A percentile compares a stretch with the other conserved stretches of the same genome.
Evolutionary conservation across 2,329 filamentous ascomycete species (phyloP).

Genomic region (Fusarium paranaense): DNA sequence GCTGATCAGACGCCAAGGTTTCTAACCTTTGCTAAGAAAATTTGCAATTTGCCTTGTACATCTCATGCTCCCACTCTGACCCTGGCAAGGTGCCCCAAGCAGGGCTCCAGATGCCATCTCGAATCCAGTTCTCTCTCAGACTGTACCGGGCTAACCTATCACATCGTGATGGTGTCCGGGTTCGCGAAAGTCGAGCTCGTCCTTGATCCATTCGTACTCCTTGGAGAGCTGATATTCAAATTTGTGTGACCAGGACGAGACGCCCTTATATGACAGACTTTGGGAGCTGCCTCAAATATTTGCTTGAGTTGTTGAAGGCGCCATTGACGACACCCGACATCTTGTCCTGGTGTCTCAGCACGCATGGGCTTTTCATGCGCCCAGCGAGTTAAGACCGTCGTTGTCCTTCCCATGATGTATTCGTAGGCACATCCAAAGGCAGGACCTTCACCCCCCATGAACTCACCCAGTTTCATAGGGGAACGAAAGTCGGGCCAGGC

Average conservation of each 20-base stretch:
- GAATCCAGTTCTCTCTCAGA: not conserved
- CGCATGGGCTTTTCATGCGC: not conserved
- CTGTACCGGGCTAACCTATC: not conserved
- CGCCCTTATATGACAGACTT: not conserved
- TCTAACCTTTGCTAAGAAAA: not conserved
- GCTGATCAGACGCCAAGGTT: not conserved
- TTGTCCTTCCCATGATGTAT: too few relatives aligned
- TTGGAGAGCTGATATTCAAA: not conserved
- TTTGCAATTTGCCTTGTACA: not conserved
- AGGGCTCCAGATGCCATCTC: not conserved
- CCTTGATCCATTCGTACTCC: not conserved
- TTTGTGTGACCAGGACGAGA: not conserved
- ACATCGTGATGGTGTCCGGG: not conserved
- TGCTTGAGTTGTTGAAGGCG: not conserved
- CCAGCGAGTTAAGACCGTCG: not conserved
- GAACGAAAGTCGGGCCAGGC: constrained; percentile 8
- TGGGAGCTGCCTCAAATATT: not conserved
- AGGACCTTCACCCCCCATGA: not conserved
- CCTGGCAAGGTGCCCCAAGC: not conserved
- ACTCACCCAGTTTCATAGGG: not conserved
- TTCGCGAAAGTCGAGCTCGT: not conserved
- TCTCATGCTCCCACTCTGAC: not conserved
- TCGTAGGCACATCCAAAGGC: not conserved
- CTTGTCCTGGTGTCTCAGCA: not conserved
- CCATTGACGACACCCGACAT: not conserved